A percentile compares a stretch with the other conserved stretches of the same genome.
Conservation (phyloP, 306 rosid genomes). For the Gastrolobium bilobum region DNA sequence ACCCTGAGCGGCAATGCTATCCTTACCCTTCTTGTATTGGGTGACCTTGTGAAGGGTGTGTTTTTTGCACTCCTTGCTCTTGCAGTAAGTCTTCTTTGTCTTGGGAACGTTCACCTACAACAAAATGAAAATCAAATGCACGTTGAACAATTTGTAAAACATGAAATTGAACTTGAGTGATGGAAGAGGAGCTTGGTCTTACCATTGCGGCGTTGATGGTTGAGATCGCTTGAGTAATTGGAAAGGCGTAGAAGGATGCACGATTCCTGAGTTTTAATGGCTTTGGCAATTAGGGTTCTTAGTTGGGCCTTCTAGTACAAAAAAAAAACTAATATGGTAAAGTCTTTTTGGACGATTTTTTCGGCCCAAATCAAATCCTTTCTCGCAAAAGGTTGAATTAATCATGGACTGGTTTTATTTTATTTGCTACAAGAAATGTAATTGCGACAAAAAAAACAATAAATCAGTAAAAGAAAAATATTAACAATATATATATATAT, state of each 20-base stretch:
- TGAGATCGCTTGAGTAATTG: not conserved
- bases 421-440: no score
- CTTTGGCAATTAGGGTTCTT: conserved; percentile 41
- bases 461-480: no score
- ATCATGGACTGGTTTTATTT: no score
- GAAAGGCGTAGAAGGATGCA: not conserved
- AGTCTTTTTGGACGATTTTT: not conserved
- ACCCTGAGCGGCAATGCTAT: conserved; percentile 63
- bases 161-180: not conserved
- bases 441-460: no score
- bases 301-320: conserved; percentile 5
- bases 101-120: conserved; percentile 66
- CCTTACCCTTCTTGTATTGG: conserved; percentile 65
- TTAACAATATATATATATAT: no score
- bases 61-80: conserved; percentile 62
- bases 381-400: no score
- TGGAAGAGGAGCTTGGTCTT: not conserved
- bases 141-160: not conserved
- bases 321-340: not conserved
- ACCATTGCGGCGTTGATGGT: conserved; percentile 31
- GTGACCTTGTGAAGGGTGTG: conserved; percentile 68
- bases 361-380: not conserved
- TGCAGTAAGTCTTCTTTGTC: conserved; percentile 66
- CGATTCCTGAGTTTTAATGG: not conserved
- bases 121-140: not conserved